Evolutionary conservation across 1,139 yeast genomes (phyloP).

Genomic region (Candida tropicalis): DNA sequence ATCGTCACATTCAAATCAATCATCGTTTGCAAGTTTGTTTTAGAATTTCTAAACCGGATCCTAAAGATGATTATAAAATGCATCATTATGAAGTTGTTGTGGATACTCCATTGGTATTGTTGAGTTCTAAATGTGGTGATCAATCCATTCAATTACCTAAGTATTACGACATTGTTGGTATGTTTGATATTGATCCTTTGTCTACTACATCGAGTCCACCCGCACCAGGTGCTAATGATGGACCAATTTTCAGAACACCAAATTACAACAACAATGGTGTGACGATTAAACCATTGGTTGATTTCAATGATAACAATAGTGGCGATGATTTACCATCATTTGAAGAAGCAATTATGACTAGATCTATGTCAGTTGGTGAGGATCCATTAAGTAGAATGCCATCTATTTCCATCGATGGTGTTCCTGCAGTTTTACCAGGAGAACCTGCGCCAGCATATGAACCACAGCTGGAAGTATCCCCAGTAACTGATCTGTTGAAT

Average conservation of each 20-base stretch:
- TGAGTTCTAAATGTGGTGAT: conserved; percentile 71
- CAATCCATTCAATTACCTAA: conserved; percentile 74
- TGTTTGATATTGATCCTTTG: conserved; percentile 1
- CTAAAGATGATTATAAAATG: conserved; percentile 55
- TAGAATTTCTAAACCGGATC: conserved; percentile 70
- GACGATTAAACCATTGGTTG: conserved; percentile 35
- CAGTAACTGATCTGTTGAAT: conserved; percentile 4
- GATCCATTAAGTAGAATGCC: conserved; percentile 39
- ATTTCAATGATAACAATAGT: conserved; percentile 12
- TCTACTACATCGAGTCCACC: conserved; percentile 8
- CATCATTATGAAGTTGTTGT: conserved; percentile 89
- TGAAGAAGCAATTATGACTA: conserved; percentile 53
- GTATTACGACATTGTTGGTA: conserved; percentile 41
- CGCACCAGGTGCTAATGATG: conserved; percentile 15
- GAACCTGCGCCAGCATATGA: conserved; percentile 46
- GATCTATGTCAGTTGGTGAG: conserved; percentile 39
- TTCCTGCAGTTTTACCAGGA: conserved; percentile 18
- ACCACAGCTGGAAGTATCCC: conserved; percentile 9
- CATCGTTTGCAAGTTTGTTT: conserved; percentile 82
- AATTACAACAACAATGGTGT: conserved; percentile 39
- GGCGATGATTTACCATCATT: conserved; percentile 54
- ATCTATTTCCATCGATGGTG: conserved; percentile 23
- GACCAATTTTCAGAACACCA: conserved; percentile 35
- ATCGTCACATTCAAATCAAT: conserved; percentile 66
- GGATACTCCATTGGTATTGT: conserved; percentile 77